Conservation (phyloP, 305 asterid species). For the Fraxinus nigra region DNA sequence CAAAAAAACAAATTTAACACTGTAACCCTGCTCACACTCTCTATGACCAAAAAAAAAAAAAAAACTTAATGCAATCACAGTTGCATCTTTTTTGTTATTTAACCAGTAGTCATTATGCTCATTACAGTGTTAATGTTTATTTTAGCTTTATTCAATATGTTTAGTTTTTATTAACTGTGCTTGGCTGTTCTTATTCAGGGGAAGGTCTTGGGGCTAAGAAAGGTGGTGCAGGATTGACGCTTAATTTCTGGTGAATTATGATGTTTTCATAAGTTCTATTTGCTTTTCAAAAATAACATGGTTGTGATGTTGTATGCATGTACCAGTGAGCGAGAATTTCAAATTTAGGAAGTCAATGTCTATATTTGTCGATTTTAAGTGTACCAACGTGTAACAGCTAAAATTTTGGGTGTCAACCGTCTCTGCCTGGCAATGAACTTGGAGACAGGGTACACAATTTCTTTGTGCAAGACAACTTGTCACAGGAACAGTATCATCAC, state of each 20-base stretch:
- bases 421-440: slow-evolving; percentile 95
- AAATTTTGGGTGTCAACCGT: slow-evolving; percentile 39
- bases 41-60: neutral
- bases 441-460: slow-evolving; percentile 96
- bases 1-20: no score
- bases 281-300: slow-evolving; percentile 12
- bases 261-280: slow-evolving; percentile 17
- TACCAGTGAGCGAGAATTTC: slow-evolving; percentile 18
- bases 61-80: neutral
- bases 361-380: slow-evolving; percentile 14
- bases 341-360: slow-evolving; percentile 7
- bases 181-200: slow-evolving; percentile 26
- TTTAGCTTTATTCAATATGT: neutral
- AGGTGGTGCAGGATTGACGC: slow-evolving; percentile 21
- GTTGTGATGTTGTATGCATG: slow-evolving; percentile 15
- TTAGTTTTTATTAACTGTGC: neutral
- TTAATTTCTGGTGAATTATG: slow-evolving; percentile 23
- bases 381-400: slow-evolving; percentile 15
- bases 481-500: slow-evolving; percentile 64
- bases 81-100: neutral
- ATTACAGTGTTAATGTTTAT: neutral
- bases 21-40: neutral
- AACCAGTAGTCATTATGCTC: neutral
- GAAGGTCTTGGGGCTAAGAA: slow-evolving; percentile 26
- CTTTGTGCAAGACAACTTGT: slow-evolving; percentile 71